Conservation (phyloP, 768 basidiomycete genomes). For the Hirschioporus abietinus region DNA sequence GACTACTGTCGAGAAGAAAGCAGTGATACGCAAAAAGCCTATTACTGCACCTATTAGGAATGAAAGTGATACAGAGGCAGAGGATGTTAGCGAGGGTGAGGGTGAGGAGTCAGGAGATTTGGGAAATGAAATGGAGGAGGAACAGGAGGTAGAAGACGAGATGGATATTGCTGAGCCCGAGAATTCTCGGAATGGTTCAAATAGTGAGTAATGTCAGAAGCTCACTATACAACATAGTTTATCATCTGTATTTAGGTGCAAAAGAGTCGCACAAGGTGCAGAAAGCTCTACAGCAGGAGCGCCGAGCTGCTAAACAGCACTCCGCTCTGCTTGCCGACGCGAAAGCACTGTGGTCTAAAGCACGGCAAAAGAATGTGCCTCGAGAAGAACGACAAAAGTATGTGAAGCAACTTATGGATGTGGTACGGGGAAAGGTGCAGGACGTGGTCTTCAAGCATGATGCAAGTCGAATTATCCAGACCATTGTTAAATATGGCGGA, state of each 20-base stretch:
- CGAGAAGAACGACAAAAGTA: conserved; percentile 70
- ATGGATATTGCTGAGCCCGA: conserved; percentile 23
- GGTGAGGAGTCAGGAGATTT: conserved; percentile 25
- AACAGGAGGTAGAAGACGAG: conserved; percentile 28
- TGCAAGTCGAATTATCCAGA: conserved; percentile 81
- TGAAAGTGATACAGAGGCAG: conserved; percentile 33
- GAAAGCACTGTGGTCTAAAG: conserved; percentile 73
- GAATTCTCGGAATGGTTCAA: conserved; percentile 42
- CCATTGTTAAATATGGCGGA: conserved; percentile 75
- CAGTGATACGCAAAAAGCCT: conserved; percentile 57
- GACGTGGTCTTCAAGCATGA: conserved; percentile 91
- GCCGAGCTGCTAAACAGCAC: conserved; percentile 74
- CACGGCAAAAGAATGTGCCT: conserved; percentile 65
- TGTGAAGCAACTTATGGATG: conserved; percentile 65
- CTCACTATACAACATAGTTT: conserved; percentile 4
- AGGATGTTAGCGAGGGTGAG: conserved; percentile 30
- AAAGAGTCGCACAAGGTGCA: conserved; percentile 72
- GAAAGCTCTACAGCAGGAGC: conserved; percentile 58
- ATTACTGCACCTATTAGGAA: conserved; percentile 40
- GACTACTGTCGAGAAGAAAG: conserved; percentile 23
- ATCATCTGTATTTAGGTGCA: conserved; percentile 35
- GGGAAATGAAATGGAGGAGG: conserved; percentile 29
- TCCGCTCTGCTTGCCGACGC: conserved; percentile 63
- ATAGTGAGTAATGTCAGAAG: conserved; percentile 37
- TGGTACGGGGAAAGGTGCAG: conserved; percentile 75